Conservation (phyloP, 1,284 basidiomycete species). For the Pisolithus thermaeus region DNA sequence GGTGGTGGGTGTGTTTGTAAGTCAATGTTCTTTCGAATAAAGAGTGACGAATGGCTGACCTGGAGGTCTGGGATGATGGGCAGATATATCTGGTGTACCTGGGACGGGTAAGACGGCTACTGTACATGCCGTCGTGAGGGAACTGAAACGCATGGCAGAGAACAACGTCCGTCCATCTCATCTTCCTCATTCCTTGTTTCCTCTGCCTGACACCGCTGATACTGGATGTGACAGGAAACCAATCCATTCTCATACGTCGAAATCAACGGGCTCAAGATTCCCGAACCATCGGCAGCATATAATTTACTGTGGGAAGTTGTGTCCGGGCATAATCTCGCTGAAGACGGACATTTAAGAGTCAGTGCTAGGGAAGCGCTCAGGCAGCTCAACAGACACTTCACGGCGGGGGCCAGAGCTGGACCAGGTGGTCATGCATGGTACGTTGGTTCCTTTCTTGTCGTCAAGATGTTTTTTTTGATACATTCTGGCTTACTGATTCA, state of each 20-base stretch:
- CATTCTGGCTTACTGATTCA: no score
- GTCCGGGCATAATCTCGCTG: constrained; percentile 62
- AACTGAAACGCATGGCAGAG: constrained; percentile 83
- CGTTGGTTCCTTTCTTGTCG: neutral
- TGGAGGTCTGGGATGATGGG: neutral
- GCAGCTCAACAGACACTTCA: constrained; percentile 59
- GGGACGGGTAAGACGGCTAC: constrained; percentile 99
- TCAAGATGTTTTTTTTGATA: neutral
- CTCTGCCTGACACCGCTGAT: neutral
- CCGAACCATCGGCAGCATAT: constrained; percentile 86
- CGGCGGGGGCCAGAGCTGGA: constrained; percentile 46
- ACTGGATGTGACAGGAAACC: constrained; percentile 56
- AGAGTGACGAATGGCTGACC: constrained; percentile 1
- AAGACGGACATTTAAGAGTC: constrained; percentile 58
- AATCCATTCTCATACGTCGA: constrained; percentile 96
- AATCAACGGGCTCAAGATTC: constrained; percentile 94
- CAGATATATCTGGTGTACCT: constrained; percentile 95
- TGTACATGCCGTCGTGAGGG: constrained; percentile 86
- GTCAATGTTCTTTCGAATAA: constrained; percentile 28
- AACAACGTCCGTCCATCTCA: constrained; percentile 49
- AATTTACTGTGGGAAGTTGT: constrained; percentile 86
- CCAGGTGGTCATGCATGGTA: constrained; percentile 71
- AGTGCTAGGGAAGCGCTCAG: constrained; percentile 70
- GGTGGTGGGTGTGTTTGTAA: constrained; percentile 93
- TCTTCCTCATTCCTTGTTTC: neutral